Evolutionary conservation across 805 yeast species (phyloP).

Genomic region (Dipodascus albidus): DNA sequence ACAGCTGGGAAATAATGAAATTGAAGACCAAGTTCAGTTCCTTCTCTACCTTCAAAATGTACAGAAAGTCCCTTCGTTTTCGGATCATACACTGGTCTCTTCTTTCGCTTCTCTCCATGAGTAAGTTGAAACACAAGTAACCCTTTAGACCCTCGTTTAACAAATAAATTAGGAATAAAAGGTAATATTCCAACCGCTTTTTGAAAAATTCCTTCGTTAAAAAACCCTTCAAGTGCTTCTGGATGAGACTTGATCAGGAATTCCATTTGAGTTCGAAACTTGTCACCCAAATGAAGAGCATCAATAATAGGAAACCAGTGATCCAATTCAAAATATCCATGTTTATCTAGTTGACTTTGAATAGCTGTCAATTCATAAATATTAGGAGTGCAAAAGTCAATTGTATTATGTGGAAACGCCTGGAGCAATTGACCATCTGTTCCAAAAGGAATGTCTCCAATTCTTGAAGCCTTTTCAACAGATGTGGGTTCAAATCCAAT

Average conservation of each 20-base stretch:
- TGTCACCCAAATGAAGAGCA: conserved; percentile 36
- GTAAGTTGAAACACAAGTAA: conserved; percentile 34
- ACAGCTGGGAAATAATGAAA: conserved; percentile 50
- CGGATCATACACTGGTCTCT: conserved; percentile 12
- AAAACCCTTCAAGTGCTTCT: conserved; percentile 19
- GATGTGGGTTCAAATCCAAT: conserved; percentile 73
- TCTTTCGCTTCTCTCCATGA: not conserved
- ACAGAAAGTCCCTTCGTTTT: conserved; percentile 9
- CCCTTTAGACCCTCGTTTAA: conserved; percentile 62
- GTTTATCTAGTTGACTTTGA: conserved; percentile 36
- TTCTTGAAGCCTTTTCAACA: conserved; percentile 41
- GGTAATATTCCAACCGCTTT: conserved; percentile 67
- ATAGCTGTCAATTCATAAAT: conserved; percentile 46
- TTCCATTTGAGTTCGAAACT: conserved; percentile 37
- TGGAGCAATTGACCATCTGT: conserved; percentile 19
- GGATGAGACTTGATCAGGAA: conserved; percentile 18
- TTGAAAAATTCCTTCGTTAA: conserved; percentile 38
- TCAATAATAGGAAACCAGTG: conserved; percentile 71
- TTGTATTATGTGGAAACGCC: conserved; percentile 37
- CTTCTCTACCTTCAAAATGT: conserved; percentile 5
- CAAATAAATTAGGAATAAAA: conserved; percentile 49
- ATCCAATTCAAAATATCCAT: conserved; percentile 39
- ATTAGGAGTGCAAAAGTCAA: conserved; percentile 57
- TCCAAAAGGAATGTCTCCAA: conserved; percentile 26
- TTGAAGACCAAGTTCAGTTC: conserved; percentile 35